A percentile compares a stretch with the other conserved stretches of the same genome.
phyloP scores from a whole-genome alignment of 164 flowering plant species.

The Annona cherimola region DNA sequence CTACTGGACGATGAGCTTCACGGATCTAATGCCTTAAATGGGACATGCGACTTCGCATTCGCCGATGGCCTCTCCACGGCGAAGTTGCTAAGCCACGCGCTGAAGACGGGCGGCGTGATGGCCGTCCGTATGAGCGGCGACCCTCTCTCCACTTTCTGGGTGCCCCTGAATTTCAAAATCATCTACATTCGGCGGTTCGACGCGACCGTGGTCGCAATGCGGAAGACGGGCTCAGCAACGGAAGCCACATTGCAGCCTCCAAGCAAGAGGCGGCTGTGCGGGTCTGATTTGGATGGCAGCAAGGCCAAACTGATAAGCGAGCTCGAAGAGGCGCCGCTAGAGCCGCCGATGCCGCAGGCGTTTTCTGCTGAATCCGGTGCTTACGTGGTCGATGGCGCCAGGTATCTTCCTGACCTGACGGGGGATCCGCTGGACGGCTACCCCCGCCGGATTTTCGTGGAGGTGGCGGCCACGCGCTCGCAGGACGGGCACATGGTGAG shows the following conservation, averaged over 20 bases:
- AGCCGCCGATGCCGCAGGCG: slow-evolving; percentile 72
- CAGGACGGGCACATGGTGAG: slow-evolving; percentile 95
- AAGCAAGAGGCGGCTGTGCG: slow-evolving; percentile 24
- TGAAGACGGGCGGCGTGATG: too few species aligned
- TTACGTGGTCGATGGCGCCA: slow-evolving; percentile 40
- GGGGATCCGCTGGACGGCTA: slow-evolving; percentile 57
- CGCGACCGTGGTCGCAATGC: slow-evolving; percentile 44
- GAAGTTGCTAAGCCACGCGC: too few species aligned
- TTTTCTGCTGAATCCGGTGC: slow-evolving; percentile 30
- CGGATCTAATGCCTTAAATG: too few species aligned
- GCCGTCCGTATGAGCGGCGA: slow-evolving; percentile 29
- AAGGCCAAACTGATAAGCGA: slow-evolving; percentile 42
- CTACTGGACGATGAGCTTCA: too few species aligned
- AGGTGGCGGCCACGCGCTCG: slow-evolving; percentile 49
- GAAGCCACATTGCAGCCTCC: neutral
- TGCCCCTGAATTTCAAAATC: slow-evolving; percentile 43
- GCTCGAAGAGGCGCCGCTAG: slow-evolving; percentile 71
- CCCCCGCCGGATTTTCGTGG: slow-evolving; percentile 61
- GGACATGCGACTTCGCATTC: too few species aligned
- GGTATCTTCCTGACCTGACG: slow-evolving; percentile 57
- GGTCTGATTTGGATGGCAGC: slow-evolving; percentile 32
- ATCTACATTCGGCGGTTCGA: slow-evolving; percentile 47
- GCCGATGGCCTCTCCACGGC: too few species aligned
- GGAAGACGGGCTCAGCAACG: slow-evolving; percentile 20
- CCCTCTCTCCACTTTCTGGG: slow-evolving; percentile 15